These are phyloP conservation scores for Jamesozyma jinghongensis DNA, from an alignment of 805 yeast genomes.

Conservation along the genomic window DNA sequence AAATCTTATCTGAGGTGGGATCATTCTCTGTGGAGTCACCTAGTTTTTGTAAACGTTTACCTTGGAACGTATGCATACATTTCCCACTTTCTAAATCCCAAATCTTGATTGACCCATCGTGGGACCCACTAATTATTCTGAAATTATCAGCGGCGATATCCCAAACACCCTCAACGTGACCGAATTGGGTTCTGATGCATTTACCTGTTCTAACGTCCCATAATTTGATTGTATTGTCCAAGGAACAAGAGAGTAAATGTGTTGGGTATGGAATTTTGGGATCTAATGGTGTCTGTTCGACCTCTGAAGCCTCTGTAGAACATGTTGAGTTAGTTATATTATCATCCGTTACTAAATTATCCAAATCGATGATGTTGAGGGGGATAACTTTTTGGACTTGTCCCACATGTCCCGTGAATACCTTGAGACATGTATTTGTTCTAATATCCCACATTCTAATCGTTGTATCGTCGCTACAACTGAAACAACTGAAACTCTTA, in stretches of 20 bases:
- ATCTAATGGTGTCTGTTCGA: slow-evolving; percentile 10
- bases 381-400: slow-evolving; percentile 93
- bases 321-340: slow-evolving; percentile 3
- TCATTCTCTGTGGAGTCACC: not conserved
- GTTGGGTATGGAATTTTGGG: slow-evolving; percentile 49
- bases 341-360: slow-evolving; percentile 38
- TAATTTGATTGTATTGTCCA: slow-evolving; percentile 85
- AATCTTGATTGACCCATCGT: slow-evolving; percentile 81
- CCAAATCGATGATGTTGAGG: slow-evolving; percentile 58
- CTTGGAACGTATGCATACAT: slow-evolving; percentile 87
- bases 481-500: slow-evolving; percentile 65
- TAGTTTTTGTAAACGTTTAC: slow-evolving; percentile 26
- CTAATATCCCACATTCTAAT: slow-evolving; percentile 90
- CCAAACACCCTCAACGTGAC: slow-evolving; percentile 98
- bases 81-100: slow-evolving; percentile 96
- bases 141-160: slow-evolving; percentile 92
- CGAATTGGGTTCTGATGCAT: slow-evolving; percentile 90
- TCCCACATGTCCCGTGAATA: slow-evolving; percentile 84
- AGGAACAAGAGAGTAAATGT: slow-evolving; percentile 74
- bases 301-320: not conserved
- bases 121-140: slow-evolving; percentile 89
- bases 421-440: slow-evolving; percentile 67
- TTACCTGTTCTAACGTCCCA: slow-evolving; percentile 86
- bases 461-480: slow-evolving; percentile 87
- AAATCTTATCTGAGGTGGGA: slow-evolving; percentile 8